Evolutionary conservation across 2,329 filamentous ascomycete genomes (phyloP), one percentile per base, ranked within the genome.

Genomic region (Colletotrichum lupini): DNA sequence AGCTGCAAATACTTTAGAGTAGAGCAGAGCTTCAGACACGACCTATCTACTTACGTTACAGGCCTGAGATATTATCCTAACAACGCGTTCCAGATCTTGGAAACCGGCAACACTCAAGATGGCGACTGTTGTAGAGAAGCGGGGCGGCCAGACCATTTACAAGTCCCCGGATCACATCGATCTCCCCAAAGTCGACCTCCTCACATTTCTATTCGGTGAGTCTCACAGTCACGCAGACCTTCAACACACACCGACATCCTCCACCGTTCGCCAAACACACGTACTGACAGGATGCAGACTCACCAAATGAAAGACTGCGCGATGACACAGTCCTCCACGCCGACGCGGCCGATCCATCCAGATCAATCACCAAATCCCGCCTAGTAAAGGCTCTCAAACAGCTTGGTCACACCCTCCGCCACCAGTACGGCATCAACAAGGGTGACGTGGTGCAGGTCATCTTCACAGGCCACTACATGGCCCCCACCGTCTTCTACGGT

Each of bases 301-400:
- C 22, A 11, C 56, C 49, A 12, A 75, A 65, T 22, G 60, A 74
- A 22, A 66, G 61, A 14, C 55, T 74, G 14, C 77, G 84, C 26
- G 86, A 89, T 58, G 83, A 89, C 64, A 88, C 87, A 0, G 76
- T 87, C 2, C 80, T 92, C 4, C 89, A 92, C 77, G 83, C 85
- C 56, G 89, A 91, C 75, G 90, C 91, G 0, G 84, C 85, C 6
- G 83, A 91, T 62, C 88, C 90, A 0, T 82, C 81, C n/a, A 84
- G 87, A 64, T 77, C 79, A 67, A 80, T 92, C 68, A 92, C 87
- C 59, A 91, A 89, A 77, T 81, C 84, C 1, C 82, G 85, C 35
- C 83, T 87, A 2, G 85, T 87, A 5, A 76, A 78, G 11, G 81
- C 89, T 12, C 86, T 87, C 11, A 85, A 88, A 74, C 84, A 86